Evolutionary conservation across 345 rosid genomes (phyloP).

Genomic region (Gossypium sturtianum): DNA sequence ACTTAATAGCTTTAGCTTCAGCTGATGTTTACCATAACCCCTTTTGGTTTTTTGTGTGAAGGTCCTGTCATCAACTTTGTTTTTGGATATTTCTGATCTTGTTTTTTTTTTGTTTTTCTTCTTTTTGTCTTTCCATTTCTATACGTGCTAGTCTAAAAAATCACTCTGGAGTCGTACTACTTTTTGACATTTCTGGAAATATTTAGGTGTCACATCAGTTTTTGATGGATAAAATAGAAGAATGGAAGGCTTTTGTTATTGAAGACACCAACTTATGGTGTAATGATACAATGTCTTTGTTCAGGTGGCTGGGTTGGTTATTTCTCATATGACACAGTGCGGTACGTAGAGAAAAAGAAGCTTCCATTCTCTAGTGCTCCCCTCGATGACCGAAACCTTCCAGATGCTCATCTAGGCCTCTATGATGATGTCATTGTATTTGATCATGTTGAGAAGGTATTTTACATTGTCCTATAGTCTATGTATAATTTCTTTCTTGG

Average conservation of each 20-base stretch:
- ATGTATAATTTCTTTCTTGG: neutral
- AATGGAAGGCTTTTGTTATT: neutral
- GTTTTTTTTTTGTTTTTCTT: neutral
- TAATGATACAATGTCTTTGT: constrained; percentile 15
- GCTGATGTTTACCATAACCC: neutral
- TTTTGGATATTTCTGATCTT: neutral
- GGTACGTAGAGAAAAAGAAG: constrained; percentile 84
- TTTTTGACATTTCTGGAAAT: neutral
- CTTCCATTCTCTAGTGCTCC: constrained; percentile 71
- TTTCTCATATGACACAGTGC: constrained; percentile 90
- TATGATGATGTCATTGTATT: constrained; percentile 81
- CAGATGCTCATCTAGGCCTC: constrained; percentile 93
- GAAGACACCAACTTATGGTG: neutral
- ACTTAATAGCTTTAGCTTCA: neutral
- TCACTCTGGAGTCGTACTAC: neutral
- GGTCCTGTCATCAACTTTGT: neutral
- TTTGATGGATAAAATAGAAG: neutral
- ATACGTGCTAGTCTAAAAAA: neutral
- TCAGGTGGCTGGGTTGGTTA: constrained; percentile 98
- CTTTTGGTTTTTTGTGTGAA: neutral
- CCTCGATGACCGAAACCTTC: constrained; percentile 79
- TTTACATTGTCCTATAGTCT: neutral
- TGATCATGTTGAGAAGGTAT: constrained; percentile 90
- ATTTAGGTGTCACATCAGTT: neutral
- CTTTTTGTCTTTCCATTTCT: neutral